Percentiles rank a stretch among this genome's conserved stretches.
These are phyloP conservation scores for Adansonia madagascariensis DNA, from an alignment of 441 rosid species.

Conservation along the genomic window DNA sequence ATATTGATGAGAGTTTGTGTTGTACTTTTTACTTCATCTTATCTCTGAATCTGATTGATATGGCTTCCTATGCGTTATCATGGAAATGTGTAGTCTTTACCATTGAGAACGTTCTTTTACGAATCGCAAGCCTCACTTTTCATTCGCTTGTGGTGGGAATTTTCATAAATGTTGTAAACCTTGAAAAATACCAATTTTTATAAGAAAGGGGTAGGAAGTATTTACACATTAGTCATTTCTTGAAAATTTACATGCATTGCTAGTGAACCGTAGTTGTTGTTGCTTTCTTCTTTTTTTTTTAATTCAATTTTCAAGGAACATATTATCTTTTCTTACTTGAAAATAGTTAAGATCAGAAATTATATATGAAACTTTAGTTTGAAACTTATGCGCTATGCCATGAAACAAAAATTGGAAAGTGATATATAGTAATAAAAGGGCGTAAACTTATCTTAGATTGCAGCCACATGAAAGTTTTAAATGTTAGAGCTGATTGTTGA, in stretches of 20 bases:
- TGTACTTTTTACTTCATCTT: neutral
- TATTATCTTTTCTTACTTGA: neutral
- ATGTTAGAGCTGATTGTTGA: neutral
- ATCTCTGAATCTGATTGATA: neutral
- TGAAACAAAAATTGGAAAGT: neutral
- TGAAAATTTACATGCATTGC: neutral
- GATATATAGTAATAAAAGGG: neutral
- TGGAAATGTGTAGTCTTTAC: neutral
- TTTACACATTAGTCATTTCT: neutral
- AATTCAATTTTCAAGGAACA: neutral
- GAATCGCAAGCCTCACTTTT: neutral
- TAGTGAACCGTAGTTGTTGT: neutral
- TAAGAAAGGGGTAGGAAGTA: neutral
- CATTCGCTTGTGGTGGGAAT: neutral
- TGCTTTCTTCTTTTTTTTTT: neutral
- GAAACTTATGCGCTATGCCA: neutral
- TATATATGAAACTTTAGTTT: neutral
- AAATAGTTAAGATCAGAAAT: neutral
- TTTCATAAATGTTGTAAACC: neutral
- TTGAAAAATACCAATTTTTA: neutral
- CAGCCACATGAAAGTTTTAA: neutral
- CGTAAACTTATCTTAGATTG: neutral
- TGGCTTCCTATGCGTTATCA: neutral
- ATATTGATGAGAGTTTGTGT: neutral
- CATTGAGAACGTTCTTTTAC: neutral